These are phyloP conservation scores for Pestalotiopsis fici DNA, from an alignment of 2,329 filamentous ascomycete species.

Conservation along the genomic window DNA sequence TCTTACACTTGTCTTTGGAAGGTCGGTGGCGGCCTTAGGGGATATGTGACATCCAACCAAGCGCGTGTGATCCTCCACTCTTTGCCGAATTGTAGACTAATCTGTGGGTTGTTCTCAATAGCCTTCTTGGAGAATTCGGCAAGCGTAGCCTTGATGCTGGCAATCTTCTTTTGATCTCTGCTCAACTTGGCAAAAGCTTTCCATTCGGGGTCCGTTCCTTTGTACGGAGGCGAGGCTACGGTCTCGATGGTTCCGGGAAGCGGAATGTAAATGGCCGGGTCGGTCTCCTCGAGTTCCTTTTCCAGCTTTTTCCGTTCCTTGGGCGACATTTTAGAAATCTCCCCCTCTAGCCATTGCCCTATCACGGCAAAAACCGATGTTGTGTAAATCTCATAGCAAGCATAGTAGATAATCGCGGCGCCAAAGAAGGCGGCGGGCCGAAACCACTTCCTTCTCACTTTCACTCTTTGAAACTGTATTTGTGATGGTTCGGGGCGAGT, in stretches of 20 bases:
- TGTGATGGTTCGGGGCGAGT: constrained; percentile 15
- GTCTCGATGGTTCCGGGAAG: constrained; percentile 59
- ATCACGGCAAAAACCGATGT: constrained; percentile 48
- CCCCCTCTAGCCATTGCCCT: constrained; percentile 40
- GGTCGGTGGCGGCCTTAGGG: constrained; percentile 57
- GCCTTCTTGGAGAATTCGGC: constrained; percentile 36
- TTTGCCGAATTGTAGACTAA: constrained; percentile 47
- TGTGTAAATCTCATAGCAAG: constrained; percentile 43
- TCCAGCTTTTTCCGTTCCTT: constrained; percentile 43
- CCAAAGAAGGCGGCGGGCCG: constrained; percentile 17
- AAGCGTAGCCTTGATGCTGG: constrained; percentile 39
- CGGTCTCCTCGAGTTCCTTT: constrained; percentile 38
- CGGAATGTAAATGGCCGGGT: constrained; percentile 57
- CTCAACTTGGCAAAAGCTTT: constrained; percentile 59
- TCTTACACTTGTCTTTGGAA: constrained; percentile 62
- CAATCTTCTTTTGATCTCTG: constrained; percentile 48
- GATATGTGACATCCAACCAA: constrained; percentile 66
- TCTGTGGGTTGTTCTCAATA: constrained; percentile 41
- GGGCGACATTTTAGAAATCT: constrained; percentile 42
- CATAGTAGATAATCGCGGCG: constrained; percentile 31
- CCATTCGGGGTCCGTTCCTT: constrained; percentile 64
- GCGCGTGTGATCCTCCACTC: constrained; percentile 48
- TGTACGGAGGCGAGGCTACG: constrained; percentile 51
- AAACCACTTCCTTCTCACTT: constrained; percentile 24
- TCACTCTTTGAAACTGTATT: constrained; percentile 28